Base-by-base conservation (phyloP, 208 protist species). In the Acanthamoeba healyi region DNA sequence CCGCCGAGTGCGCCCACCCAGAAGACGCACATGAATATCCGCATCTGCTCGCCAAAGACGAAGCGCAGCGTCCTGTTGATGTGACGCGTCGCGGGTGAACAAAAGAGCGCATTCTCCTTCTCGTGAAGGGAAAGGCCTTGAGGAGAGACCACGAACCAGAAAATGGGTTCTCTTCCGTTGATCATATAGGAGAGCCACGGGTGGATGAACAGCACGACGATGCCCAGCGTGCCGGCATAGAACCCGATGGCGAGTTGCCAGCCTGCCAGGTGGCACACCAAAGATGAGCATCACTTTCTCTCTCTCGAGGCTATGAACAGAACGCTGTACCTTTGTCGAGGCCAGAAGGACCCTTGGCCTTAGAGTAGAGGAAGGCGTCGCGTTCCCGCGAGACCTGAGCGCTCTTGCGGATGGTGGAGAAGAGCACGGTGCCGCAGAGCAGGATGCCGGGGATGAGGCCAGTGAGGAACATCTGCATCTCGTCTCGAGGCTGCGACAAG, bases 381-480 rank as follows among this genome's bases (percentile, higher is more conserved):
- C 65, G 65, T 74, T 74, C 65, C 32, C 65, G n/a, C 32, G 65
- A 74, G 32, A 74, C 15, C 12, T 74, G 65, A 19, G 65, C 65
- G 65, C 65, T 74, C 65, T 74, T 74, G 10, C 65, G 65, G 32
- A 74, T 74, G 10, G 65, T 74, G 65, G 65, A 74, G 65, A 74
- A 74, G 65, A 74, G 65, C 32, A 74, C 65, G 1, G 65, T 74
- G 12, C 65, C 65, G 65, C 65, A 74, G 29, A 74, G 32, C 32
- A 74, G 65, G 65, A 74, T 74, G 65, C 65, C 65, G 29, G 65
- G 65, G 12, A 74, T 74, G 65, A 74, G 65, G 65, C 65, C 65
- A 3, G 65, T 74, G 65, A 74, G 65, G 29, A 74, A 74, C 65
- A 74, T 74, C 65, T 74, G 65, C 17, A 74, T 32, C 65, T 74